Base-by-base conservation (phyloP, 495 filamentous ascomycete species). In the Talaromyces thailandensis region DNA sequence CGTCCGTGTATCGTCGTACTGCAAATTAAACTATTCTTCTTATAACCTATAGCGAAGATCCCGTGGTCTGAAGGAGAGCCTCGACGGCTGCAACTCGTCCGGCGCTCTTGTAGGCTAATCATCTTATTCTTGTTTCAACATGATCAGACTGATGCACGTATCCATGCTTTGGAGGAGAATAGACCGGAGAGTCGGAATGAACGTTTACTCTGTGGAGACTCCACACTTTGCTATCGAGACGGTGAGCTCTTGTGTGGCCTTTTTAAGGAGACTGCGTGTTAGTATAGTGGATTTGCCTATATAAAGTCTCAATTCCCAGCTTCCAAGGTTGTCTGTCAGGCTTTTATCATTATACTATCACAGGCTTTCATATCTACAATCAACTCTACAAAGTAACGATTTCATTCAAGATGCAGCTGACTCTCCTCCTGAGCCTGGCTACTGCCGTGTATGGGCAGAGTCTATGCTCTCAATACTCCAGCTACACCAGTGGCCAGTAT, bases 391-490 rank as follows among this genome's bases (percentile, higher is more conserved):
- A 35, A 57, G 28, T n/a, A 31, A 57, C 0, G 21, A 29, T 32
- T n/a, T 29, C 52, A 1, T 58, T 51, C 45, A 64, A 60, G 26
- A 58, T 64, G 56, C 21, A 64, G 56, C n/a, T 32, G 6, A 64
- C 18, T 59, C 53, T 52, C n/a, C 57, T 64, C 16, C 28, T 59
- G 5, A 28, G 32, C 16, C 18, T 59, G 57, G 57, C 57, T 6
- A 12, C 58, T 26, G 56, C 57, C 16, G 63, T 48, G 8, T 63
- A 58, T 32, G 60, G 53, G 37, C 65, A 70, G 64, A 64, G 63
- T 21, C 70, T 78, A 58, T 79, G 74, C 64, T 65, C 68, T 8
- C 76, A 76, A 62, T 79, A 75, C 64, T 71, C 62, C 43, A 71
- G 69, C 64, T 70, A 66, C 65, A 48, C 70, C 23, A 58, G 64